Conservation (phyloP, 1,284 basidiomycete genomes). For the Malassezia pachydermatis region DNA sequence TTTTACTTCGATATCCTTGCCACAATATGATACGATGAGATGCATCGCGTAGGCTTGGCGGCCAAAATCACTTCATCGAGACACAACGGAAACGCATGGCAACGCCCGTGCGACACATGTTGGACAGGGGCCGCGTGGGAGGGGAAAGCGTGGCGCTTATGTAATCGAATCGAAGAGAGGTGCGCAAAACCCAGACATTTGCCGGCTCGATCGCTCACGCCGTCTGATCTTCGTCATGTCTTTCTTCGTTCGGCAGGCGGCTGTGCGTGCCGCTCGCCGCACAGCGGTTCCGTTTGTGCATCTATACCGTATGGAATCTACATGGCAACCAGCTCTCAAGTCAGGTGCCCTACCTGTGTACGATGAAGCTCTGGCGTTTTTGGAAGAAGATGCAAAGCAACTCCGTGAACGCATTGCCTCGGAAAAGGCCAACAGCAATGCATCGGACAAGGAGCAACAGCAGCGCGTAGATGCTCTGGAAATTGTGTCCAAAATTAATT, state of each 20-base stretch:
- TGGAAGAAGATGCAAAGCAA: conserved; percentile 51
- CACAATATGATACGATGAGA: conserved; percentile 39
- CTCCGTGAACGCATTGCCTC: conserved; percentile 53
- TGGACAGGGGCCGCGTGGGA: not conserved
- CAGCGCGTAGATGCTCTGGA: conserved; percentile 54
- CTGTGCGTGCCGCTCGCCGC: conserved; percentile 2
- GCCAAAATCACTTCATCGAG: not conserved
- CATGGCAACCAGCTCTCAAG: conserved; percentile 53
- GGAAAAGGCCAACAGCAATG: conserved; percentile 9
- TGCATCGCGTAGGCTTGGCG: conserved; percentile 22
- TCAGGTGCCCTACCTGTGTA: conserved; percentile 66
- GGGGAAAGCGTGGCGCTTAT: too few relatives aligned
- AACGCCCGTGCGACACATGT: not conserved
- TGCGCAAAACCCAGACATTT: not conserved
- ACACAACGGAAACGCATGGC: not conserved
- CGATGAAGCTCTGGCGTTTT: conserved; percentile 64
- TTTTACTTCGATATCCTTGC: conserved; percentile 33
- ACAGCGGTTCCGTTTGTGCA: not conserved
- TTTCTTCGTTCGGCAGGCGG: not conserved
- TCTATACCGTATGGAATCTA: not conserved
- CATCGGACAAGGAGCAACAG: conserved; percentile 37
- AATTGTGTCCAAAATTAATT: conserved; percentile 62
- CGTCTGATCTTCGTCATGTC: conserved; percentile 1
- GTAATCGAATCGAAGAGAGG: too few relatives aligned
- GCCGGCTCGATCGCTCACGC: not conserved